phyloP scores from a whole-genome alignment of 805 yeast genomes.

The Saccharomyces paradoxus region DNA sequence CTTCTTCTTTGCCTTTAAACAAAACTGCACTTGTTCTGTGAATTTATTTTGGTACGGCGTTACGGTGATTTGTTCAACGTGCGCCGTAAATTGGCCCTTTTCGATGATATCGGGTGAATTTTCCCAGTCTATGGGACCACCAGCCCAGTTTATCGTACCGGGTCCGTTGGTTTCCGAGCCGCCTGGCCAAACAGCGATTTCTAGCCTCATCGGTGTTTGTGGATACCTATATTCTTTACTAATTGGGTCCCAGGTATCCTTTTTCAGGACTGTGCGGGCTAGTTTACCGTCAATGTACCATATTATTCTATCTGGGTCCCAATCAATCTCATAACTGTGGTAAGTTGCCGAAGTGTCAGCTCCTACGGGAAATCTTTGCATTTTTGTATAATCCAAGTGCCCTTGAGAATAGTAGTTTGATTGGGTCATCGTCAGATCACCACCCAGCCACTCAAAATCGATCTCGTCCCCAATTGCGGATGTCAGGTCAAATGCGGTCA shows the following conservation, averaged over 20 bases:
- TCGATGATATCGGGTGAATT: conserved; percentile 55
- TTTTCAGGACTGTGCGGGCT: conserved; percentile 55
- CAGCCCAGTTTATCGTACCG: conserved; percentile 81
- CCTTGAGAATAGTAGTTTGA: conserved; percentile 79
- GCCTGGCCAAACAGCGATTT: conserved; percentile 74
- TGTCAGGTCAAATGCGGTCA: conserved; percentile 72
- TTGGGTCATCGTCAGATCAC: conserved; percentile 57
- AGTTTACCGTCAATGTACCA: conserved; percentile 67
- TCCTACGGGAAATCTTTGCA: conserved; percentile 24
- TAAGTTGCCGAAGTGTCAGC: conserved; percentile 52
- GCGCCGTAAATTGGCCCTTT: conserved; percentile 69
- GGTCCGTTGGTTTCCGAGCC: conserved; percentile 44
- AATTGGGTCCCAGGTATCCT: conserved; percentile 58
- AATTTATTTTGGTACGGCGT: conserved; percentile 46
- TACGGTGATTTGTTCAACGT: conserved; percentile 48
- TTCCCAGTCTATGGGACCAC: conserved; percentile 81
- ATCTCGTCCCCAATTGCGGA: conserved; percentile 88
- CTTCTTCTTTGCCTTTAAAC: conserved; percentile 4
- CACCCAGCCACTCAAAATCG: conserved; percentile 82
- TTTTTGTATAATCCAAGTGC: conserved; percentile 55
- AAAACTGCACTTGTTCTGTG: conserved; percentile 7
- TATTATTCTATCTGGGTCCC: conserved; percentile 61
- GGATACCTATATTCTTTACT: conserved; percentile 48
- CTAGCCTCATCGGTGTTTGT: conserved; percentile 69
- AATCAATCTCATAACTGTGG: conserved; percentile 72